Percentiles rank a stretch among this genome's conserved stretches.
These are phyloP conservation scores for Dalbergia oliveri DNA, from an alignment of 306 rosid species.

Conservation along the genomic window DNA sequence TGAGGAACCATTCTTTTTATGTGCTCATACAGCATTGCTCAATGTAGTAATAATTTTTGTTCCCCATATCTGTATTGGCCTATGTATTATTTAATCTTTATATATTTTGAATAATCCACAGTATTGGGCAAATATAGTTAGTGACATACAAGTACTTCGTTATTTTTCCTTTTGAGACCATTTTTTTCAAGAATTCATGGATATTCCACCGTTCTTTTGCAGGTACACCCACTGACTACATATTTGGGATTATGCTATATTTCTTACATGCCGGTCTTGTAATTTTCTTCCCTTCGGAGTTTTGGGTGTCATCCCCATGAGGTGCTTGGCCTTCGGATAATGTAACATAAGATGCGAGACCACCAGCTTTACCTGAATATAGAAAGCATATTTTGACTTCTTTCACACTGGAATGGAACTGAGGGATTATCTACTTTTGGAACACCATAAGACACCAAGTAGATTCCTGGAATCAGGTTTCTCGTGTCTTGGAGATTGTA, in stretches of 20 bases:
- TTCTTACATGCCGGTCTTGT: slow-evolving; percentile 24
- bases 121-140: not conserved
- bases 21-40: not conserved
- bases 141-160: not conserved
- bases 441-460: slow-evolving; percentile 31
- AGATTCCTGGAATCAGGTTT: slow-evolving; percentile 34
- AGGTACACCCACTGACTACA: slow-evolving; percentile 41
- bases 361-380: slow-evolving; percentile 41
- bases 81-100: slow-evolving; percentile 1
- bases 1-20: not conserved
- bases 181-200: slow-evolving; percentile 26
- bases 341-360: slow-evolving; percentile 1
- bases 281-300: slow-evolving; percentile 29
- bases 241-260: slow-evolving; percentile 32
- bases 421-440: slow-evolving; percentile 38
- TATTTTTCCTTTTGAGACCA: slow-evolving; percentile 24
- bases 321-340: slow-evolving; percentile 35
- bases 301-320: slow-evolving; percentile 42
- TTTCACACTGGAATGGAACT: slow-evolving; percentile 36
- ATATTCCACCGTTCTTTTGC: slow-evolving; percentile 28
- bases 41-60: not conserved
- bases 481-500: slow-evolving; percentile 35
- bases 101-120: too few relatives aligned
- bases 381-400: slow-evolving; percentile 50
- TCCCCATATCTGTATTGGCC: not conserved